Base-by-base conservation (phyloP, 2,329 filamentous ascomycete genomes). In the Talaromyces rugulosus region DNA sequence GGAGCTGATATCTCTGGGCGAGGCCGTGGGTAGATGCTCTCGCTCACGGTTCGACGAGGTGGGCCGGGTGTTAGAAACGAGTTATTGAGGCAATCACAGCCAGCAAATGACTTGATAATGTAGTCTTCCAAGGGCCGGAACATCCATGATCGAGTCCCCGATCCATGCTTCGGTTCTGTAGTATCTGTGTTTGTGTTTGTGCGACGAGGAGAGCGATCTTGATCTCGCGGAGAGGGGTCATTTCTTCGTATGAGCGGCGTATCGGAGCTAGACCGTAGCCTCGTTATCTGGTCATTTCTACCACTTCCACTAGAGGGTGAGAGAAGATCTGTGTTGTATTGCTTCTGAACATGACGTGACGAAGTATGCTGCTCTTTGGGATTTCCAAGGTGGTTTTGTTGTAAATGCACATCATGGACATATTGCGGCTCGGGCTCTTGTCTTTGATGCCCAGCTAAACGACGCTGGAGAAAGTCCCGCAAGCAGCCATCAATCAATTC, bases 81-180 rank as follows among this genome's bases (percentile, higher is more conserved):
- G 14, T 80, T 81, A 72, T 95, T 96, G n/a, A 96, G 76, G 65
- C 84, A 87, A 58, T 89, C 83, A 66, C 87, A 87, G 0, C 87
- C 87, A 60, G 85, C 83, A 68, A 96, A 90, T 67, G 85, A 89
- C 23, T 78, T 74, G 56, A 87, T 78, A 47, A 96, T 83, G 70
- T 95, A 94, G 64, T 92, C 89, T 75, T 96, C 91, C 14, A 96
- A 72, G 5, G 83, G 82, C 63, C 85, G 87, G 73, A 96, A 96
- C 11, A 94, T 85, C 42, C 79, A 81, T 69, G 83, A 57, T 16
- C 62, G 68, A 47, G 62, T 64, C n/a, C 68, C 66, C 16, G 59
- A 59, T 18, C 60, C 64, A 18, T 66, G 87, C 81, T 81, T 50
- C 66, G 62, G 56, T 18, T 68, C 67, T 31, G 55, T 14, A 16